Evolutionary conservation across 257 asterid genomes (phyloP), one percentile per base, ranked within the genome.

Genomic region (Solanum dulcamara): DNA sequence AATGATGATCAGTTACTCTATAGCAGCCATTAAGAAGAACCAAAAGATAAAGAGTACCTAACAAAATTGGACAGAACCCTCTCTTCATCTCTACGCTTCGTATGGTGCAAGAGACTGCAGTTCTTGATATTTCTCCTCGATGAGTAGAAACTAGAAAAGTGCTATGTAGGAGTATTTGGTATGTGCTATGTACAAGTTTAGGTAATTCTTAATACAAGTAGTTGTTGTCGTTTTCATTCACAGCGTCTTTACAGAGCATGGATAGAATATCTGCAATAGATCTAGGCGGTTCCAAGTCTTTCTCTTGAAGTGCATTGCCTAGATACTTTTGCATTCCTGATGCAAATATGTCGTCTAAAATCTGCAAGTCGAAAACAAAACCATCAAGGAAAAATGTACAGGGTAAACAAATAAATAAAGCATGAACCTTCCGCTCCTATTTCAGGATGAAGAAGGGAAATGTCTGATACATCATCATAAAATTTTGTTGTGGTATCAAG

Each of bases 311-410:
- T 15, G 90, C 90, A 83, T 94, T 95, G 30, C 99, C 99, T 0
- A 96, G 92, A 88, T 93, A 64, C 33, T 88, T 88, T 86, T 94
- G 99, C 98, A 96, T 96, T 85, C 93, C 92, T 4, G 98, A 93
- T 57, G 97, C 98, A 89, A 96, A 96, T 4, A 92, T 93, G 81
- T 94, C 97, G 83, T 95, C 93, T 4, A 96, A 50, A 30, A 94
- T 97, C 99, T 96, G 93, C 82, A 84, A 30, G 33, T 20, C 4
- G 64, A 38, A 83, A 32, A 35, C 28, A 26, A 14, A 60, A 40
- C 3, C 28, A 59, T 75, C 82, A 75, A 46, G 26, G 59, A 17
- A 37, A 22, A 38, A 70, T 70, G 30, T 35, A 70, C 48, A 22
- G 2, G 4, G 28, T 35, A 20, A 33, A 33, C 48, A 20, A 35